Evolutionary conservation across 2,329 filamentous ascomycete species (phyloP), one percentile per base, ranked within the genome.

Genomic region (Scedosporium minutisporum): DNA sequence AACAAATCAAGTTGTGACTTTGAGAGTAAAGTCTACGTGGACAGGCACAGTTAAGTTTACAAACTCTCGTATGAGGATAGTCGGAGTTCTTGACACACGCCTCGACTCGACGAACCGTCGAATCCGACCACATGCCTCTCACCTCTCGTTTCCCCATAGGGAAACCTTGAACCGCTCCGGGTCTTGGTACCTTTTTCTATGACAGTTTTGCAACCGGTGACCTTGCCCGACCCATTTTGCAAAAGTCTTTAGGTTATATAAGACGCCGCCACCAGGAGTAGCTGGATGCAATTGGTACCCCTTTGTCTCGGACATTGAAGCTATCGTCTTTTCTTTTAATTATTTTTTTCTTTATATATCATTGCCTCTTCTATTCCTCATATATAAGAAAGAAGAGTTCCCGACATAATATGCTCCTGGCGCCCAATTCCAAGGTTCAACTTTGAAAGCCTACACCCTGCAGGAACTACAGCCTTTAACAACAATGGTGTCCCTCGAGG

Each of bases 401-500:
- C 44, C 44, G 44, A 1, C 12, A 23, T 23, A 23, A 25, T 64
- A 65, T 9, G 23, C 51, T 23, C 51, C 51, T 55, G 51, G 18
- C 3, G 18, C 21, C 51, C 51, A 55, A 55, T 18, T 55, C 51
- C 18, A 55, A 55, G 51, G 18, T 55, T 7, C 51, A 23, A 55
- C 18, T n/a, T 55, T 23, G 14, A 57, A 57, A 27, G 14, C 3
- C 23, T 38, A 58, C 27, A 29, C 33, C 23, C 55, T 38, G 55
- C 33, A 58, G 14, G n/a, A 33, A 18, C 27, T 10, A 16, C 53
- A 12, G n/a, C 23, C 55, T 41, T 23, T 14, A 38, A n/a, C 55
- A 41, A 58, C 25, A 58, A 58, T 58, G 55, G 25, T 41, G 25
- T 64, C 67, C 62, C 61, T 79, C n/a, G 73, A 71, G 0, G 69